Conservation (phyloP, 129 eudicot genomes). For the Tagetes patula region DNA sequence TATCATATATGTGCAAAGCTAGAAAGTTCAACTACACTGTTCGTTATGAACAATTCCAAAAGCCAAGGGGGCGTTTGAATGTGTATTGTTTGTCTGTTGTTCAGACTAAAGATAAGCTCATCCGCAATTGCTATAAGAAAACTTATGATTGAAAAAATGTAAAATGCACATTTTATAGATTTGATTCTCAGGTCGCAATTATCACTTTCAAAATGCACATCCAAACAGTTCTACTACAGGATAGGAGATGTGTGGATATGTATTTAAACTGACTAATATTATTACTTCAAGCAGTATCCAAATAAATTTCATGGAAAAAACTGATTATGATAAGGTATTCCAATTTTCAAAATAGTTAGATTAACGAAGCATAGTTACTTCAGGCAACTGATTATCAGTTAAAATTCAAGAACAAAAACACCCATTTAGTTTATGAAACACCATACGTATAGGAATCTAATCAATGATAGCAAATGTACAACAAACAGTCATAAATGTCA, state of each 20-base stretch:
- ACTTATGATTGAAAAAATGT: background rate
- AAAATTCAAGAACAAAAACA: background rate
- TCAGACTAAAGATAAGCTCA: background rate
- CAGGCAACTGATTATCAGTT: slow-evolving; percentile 1
- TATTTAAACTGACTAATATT: background rate
- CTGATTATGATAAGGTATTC: background rate
- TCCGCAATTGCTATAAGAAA: background rate
- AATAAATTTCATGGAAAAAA: background rate
- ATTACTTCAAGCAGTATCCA: too few species aligned
- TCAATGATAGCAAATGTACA: background rate
- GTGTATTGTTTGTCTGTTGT: background rate
- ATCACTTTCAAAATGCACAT: background rate
- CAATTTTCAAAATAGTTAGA: background rate
- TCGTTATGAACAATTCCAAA: background rate
- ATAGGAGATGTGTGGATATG: background rate
- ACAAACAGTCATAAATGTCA: slow-evolving; percentile 5
- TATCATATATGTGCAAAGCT: slow-evolving; percentile 1
- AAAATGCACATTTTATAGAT: background rate
- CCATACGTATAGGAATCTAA: background rate
- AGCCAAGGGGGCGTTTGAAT: slow-evolving; percentile 1
- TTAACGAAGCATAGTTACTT: background rate
- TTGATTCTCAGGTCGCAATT: background rate
- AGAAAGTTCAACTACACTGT: background rate
- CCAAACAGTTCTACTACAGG: background rate
- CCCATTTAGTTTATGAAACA: slow-evolving; percentile 16